Percentiles rank a stretch among this genome's conserved stretches.
Conservation (phyloP, 2,329 filamentous ascomycete species). For the Botrytis deweyae region DNA sequence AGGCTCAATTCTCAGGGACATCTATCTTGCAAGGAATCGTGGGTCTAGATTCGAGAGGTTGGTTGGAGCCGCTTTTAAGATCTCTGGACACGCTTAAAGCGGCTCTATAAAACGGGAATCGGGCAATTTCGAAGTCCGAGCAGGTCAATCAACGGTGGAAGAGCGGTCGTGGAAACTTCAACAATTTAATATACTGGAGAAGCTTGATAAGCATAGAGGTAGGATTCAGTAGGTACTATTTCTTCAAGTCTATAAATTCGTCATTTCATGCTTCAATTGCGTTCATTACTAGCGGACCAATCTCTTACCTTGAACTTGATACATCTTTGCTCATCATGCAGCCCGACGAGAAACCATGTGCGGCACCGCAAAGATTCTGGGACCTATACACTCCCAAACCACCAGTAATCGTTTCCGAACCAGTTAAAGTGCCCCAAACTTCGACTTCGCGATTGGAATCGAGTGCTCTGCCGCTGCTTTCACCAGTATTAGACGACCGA, state of each 20-base stretch:
- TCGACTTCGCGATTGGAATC: not conserved
- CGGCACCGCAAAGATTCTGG: slow-evolving; percentile 16
- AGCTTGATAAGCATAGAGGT: slow-evolving; percentile 6
- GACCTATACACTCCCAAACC: not conserved
- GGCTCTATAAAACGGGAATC: not conserved
- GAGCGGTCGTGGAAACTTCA: not conserved
- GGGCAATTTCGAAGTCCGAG: not conserved
- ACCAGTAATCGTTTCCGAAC: not conserved
- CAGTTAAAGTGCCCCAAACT: not conserved
- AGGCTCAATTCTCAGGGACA: not conserved
- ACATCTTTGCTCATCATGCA: slow-evolving; percentile 3
- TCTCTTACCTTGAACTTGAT: slow-evolving; percentile 1
- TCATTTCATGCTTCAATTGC: slow-evolving; percentile 4
- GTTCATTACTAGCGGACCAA: slow-evolving; percentile 7
- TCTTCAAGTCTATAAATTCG: not conserved
- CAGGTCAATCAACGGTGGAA: not conserved
- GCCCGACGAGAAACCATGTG: not conserved
- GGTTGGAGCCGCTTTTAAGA: not conserved
- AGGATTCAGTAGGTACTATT: not conserved
- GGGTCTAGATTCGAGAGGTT: not conserved
- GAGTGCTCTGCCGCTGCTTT: slow-evolving; percentile 16
- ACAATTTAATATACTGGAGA: not conserved
- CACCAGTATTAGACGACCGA: slow-evolving; percentile 23
- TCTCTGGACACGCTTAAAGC: not conserved
- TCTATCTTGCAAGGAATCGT: not conserved